Evolutionary conservation across 192 early-diverging fungal genomes (phyloP).

Genomic region (Coemansia umbellata): DNA sequence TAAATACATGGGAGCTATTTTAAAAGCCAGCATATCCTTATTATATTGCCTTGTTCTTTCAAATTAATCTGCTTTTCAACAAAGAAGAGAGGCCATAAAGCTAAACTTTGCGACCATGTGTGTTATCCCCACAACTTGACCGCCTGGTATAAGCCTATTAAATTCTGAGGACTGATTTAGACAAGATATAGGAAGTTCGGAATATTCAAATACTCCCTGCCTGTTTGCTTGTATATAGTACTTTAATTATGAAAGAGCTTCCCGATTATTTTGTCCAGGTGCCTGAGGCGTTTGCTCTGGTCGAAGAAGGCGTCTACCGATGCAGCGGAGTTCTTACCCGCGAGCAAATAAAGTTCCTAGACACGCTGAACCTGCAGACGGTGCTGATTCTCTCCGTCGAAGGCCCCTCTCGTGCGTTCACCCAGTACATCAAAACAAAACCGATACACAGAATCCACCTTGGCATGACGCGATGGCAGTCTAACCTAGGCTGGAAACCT

Average conservation of each 20-base stretch:
- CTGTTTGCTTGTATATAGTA: too few relatives aligned
- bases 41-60: too few relatives aligned
- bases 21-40: too few relatives aligned
- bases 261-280: constrained; percentile 48
- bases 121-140: too few relatives aligned
- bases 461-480: constrained; percentile 64
- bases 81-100: too few relatives aligned
- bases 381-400: constrained; percentile 81
- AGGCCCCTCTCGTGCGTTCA: constrained; percentile 67
- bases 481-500: constrained; percentile 79
- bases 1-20: too few relatives aligned
- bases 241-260: constrained; percentile 34
- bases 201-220: too few relatives aligned
- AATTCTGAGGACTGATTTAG: too few relatives aligned
- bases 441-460: constrained; percentile 66
- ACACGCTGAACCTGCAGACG: constrained; percentile 71
- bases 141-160: too few relatives aligned
- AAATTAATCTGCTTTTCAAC: too few relatives aligned
- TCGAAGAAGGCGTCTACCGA: constrained; percentile 86
- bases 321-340: constrained; percentile 68
- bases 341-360: constrained; percentile 75
- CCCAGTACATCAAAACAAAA: constrained; percentile 70
- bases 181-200: too few relatives aligned
- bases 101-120: too few relatives aligned
- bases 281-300: constrained; percentile 85